Evolutionary conservation across 805 yeast genomes (phyloP).

Genomic region (Pichia deserticola): DNA sequence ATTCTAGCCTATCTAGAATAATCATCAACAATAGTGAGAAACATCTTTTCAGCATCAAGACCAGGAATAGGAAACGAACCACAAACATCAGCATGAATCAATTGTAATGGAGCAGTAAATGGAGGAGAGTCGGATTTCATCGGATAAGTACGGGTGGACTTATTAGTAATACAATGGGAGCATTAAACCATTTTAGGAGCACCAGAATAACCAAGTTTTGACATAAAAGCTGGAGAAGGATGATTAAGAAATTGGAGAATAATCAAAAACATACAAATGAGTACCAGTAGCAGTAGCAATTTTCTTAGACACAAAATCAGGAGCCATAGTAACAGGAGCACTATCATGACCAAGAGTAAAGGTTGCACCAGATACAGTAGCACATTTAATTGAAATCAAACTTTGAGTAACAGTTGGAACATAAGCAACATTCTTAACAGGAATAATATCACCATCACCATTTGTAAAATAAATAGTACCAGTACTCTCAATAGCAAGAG

Average conservation of each 20-base stretch:
- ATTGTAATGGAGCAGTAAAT: not conserved
- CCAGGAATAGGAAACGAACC: slow-evolving; percentile 8
- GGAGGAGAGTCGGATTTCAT: not conserved
- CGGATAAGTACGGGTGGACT: not conserved
- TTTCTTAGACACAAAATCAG: not conserved
- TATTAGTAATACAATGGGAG: not conserved
- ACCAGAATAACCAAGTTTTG: not conserved
- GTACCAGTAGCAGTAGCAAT: not conserved
- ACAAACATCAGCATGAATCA: slow-evolving; percentile 3
- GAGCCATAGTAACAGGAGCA: not conserved
- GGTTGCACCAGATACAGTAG: not conserved
- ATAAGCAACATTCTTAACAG: not conserved
- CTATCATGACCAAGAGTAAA: not conserved
- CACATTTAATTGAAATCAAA: not conserved
- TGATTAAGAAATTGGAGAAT: not conserved
- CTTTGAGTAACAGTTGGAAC: not conserved
- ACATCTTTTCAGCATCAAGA: slow-evolving; percentile 1
- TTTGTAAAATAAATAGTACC: not conserved
- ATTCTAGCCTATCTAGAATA: not conserved
- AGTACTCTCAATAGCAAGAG: not conserved
- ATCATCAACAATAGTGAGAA: slow-evolving; percentile 10
- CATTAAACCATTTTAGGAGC: not conserved
- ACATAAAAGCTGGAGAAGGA: slow-evolving; percentile 1
- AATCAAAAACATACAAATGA: not conserved
- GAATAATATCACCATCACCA: not conserved